Conservation (phyloP, 176 grass and related monocot genomes). For the Lolium rigidum region DNA sequence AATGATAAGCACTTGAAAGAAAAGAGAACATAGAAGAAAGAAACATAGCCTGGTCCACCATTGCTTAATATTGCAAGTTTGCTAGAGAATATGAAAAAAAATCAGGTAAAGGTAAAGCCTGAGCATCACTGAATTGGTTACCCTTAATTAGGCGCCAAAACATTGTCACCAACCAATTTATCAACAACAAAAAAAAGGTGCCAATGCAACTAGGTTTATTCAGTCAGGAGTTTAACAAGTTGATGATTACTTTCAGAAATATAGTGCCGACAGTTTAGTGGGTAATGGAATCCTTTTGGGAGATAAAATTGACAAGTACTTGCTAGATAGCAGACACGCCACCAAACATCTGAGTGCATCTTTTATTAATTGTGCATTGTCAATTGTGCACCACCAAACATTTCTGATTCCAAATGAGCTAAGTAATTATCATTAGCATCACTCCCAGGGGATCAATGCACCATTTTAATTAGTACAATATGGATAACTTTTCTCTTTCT, state of each 20-base stretch:
- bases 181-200: not conserved
- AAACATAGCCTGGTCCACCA: not conserved
- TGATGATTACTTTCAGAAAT: conserved; percentile 1
- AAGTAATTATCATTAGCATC: conserved; percentile 25
- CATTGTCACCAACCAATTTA: not conserved
- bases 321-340: conserved; percentile 51
- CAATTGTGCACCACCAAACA: conserved; percentile 44
- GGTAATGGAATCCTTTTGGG: conserved; percentile 42
- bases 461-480: not conserved
- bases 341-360: conserved; percentile 51
- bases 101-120: not conserved
- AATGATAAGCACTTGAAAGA: conserved; percentile 44
- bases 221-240: not conserved
- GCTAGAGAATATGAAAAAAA: not conserved
- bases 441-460: not conserved
- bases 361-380: conserved; percentile 38
- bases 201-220: conserved; percentile 32
- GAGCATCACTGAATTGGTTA: conserved; percentile 8
- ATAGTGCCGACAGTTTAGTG: conserved; percentile 48
- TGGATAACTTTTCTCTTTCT: conserved; percentile 16
- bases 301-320: conserved; percentile 46
- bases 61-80: not conserved
- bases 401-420: conserved; percentile 33
- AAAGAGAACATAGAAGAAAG: conserved; percentile 37
- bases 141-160: not conserved